A percentile compares a stretch with the other conserved stretches of the same genome.
Evolutionary conservation across 2,329 filamentous ascomycete genomes (phyloP).

Genomic region (Calonectria pseudoturangicola): DNA sequence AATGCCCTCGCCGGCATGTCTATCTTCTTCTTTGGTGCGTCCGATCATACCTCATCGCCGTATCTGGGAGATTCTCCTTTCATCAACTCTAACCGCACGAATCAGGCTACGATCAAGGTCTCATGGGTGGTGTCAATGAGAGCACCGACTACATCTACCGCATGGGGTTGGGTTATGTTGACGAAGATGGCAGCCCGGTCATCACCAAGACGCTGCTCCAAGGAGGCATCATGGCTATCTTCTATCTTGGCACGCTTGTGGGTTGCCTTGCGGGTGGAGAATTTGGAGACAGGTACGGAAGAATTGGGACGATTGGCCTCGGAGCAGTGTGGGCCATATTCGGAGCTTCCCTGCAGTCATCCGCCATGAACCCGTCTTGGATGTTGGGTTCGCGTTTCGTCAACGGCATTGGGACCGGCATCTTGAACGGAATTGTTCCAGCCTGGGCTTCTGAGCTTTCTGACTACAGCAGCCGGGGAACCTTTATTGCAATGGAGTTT

Average conservation of each 20-base stretch:
- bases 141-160: conserved; percentile 46
- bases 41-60: not conserved
- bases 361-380: conserved; percentile 57
- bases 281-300: conserved; percentile 61
- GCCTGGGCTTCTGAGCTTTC: conserved; percentile 83
- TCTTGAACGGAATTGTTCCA: conserved; percentile 81
- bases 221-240: conserved; percentile 51
- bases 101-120: conserved; percentile 38
- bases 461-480: conserved; percentile 79
- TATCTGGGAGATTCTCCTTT: no score
- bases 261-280: conserved; percentile 47
- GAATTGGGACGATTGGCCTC: conserved; percentile 60
- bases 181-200: conserved; percentile 45
- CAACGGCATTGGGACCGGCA: conserved; percentile 75
- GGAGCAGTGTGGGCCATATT: conserved; percentile 20
- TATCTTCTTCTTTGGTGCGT: conserved; percentile 54
- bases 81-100: not conserved
- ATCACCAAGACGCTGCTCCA: conserved; percentile 48
- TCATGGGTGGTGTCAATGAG: conserved; percentile 52
- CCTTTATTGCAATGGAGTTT: conserved; percentile 81
- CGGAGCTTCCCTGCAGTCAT: conserved; percentile 68
- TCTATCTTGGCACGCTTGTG: conserved; percentile 51
- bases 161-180: conserved; percentile 51
- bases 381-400: conserved; percentile 55
- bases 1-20: conserved; percentile 50